Conservation (phyloP, 495 filamentous ascomycete genomes). For the Penicillium subrubescens region DNA sequence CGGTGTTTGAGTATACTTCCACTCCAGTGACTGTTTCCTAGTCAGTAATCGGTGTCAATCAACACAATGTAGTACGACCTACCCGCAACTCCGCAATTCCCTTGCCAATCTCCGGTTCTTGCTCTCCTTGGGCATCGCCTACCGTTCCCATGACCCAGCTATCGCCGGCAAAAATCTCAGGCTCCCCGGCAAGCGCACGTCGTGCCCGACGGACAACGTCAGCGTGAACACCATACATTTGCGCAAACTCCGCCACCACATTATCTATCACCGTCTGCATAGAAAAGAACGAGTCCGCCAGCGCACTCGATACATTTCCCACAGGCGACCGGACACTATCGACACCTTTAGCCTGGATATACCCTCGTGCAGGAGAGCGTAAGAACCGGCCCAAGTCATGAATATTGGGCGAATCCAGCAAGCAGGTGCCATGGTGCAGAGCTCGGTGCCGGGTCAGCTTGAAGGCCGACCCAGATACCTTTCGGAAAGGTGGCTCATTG, state of each 20-base stretch:
- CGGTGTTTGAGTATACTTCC: conserved; percentile 84
- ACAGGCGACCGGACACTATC: conserved; percentile 88
- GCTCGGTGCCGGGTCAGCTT: conserved; percentile 79
- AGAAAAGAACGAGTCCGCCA: conserved; percentile 42
- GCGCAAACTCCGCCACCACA: conserved; percentile 40
- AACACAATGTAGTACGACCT: conserved; percentile 10
- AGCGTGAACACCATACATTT: conserved; percentile 30
- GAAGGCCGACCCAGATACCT: conserved; percentile 91
- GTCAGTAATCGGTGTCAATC: conserved; percentile 3
- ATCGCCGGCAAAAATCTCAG: conserved; percentile 44
- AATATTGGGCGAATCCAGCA: conserved; percentile 74
- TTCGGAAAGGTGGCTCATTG: conserved; percentile 55
- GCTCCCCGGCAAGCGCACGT: conserved; percentile 37
- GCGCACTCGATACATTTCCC: conserved; percentile 66
- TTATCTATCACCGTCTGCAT: conserved; percentile 38
- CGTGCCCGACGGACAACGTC: conserved; percentile 39
- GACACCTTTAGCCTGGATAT: conserved; percentile 81
- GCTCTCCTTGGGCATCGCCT: conserved; percentile 44
- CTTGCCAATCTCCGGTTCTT: conserved; percentile 53
- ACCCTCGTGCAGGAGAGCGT: conserved; percentile 70
- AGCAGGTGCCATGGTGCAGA: conserved; percentile 89
- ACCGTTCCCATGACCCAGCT: conserved; percentile 49
- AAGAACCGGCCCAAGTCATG: conserved; percentile 63
- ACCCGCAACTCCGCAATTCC: conserved; percentile 66
- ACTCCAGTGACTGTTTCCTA: conserved; percentile 60